Conservation (phyloP, 1,139 yeast species). For the Taphrina wiesneri region DNA sequence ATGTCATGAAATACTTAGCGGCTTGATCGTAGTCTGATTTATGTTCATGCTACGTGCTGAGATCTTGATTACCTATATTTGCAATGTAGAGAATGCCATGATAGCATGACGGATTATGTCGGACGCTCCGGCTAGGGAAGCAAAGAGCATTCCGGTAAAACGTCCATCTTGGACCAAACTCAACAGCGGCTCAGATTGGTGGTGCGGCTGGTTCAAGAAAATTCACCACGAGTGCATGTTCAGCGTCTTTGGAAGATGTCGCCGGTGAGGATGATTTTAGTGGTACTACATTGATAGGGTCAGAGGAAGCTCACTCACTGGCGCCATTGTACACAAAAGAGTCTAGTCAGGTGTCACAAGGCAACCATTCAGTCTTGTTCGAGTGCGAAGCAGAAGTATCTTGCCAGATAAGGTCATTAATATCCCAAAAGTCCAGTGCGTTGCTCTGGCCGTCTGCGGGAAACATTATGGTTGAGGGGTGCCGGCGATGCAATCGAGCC, state of each 20-base stretch:
- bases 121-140: not conserved
- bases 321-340: too few species aligned
- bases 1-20: not conserved
- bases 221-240: not conserved
- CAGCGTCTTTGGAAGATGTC: not conserved
- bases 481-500: too few species aligned
- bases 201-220: not conserved
- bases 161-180: slow-evolving; percentile 1
- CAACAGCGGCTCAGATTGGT: not conserved
- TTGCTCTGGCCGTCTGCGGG: not conserved
- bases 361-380: not conserved
- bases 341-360: too few species aligned
- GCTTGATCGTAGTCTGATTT: not conserved
- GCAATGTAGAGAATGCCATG: not conserved
- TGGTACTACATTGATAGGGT: not conserved
- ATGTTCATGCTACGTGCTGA: not conserved
- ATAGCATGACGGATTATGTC: not conserved
- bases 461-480: too few species aligned
- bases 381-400: not conserved
- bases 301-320: not conserved
- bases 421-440: not conserved
- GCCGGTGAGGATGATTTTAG: not conserved
- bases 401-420: slow-evolving; percentile 1
- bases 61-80: not conserved
- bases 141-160: not conserved